phyloP scores from a whole-genome alignment of 1,284 basidiomycete genomes.

The Trametes sp. region DNA sequence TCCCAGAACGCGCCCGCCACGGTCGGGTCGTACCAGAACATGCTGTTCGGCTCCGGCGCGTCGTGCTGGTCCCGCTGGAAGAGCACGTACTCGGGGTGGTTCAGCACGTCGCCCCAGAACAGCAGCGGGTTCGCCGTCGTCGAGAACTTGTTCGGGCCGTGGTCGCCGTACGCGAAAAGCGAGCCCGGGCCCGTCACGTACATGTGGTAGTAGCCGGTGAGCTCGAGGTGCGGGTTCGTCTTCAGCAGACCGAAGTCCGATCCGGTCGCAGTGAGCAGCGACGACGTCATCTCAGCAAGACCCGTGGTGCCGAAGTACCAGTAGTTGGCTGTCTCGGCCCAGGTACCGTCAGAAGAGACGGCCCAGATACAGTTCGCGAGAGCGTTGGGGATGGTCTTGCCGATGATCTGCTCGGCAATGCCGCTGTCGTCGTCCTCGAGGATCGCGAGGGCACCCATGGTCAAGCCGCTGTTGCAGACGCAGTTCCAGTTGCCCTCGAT shows the following conservation, averaged over 20 bases:
- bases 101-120: slow-evolving; percentile 74
- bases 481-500: slow-evolving; percentile 96
- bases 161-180: slow-evolving; percentile 92
- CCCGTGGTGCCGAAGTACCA: slow-evolving; percentile 96
- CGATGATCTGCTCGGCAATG: slow-evolving; percentile 72
- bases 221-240: slow-evolving; percentile 72
- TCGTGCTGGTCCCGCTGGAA: slow-evolving; percentile 95
- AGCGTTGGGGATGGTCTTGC: slow-evolving; percentile 77
- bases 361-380: slow-evolving; percentile 79
- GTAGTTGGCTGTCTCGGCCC: slow-evolving; percentile 96
- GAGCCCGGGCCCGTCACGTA: slow-evolving; percentile 86
- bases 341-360: slow-evolving; percentile 83
- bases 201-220: slow-evolving; percentile 93
- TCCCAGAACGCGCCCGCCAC: slow-evolving; percentile 93
- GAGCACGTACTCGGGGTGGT: slow-evolving; percentile 79
- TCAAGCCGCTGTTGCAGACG: slow-evolving; percentile 93
- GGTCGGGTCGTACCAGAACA: slow-evolving; percentile 97
- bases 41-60: slow-evolving; percentile 88
- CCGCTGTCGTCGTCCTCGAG: slow-evolving; percentile 86
- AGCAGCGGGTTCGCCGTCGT: slow-evolving; percentile 82
- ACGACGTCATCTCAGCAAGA: slow-evolving; percentile 88
- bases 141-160: slow-evolving; percentile 95
- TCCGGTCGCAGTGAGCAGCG: slow-evolving; percentile 88
- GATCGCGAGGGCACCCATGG: slow-evolving; percentile 91
- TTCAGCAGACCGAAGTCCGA: slow-evolving; percentile 80